Base-by-base conservation (phyloP, 495 filamentous ascomycete species). In the Bryoglossum gracile region DNA sequence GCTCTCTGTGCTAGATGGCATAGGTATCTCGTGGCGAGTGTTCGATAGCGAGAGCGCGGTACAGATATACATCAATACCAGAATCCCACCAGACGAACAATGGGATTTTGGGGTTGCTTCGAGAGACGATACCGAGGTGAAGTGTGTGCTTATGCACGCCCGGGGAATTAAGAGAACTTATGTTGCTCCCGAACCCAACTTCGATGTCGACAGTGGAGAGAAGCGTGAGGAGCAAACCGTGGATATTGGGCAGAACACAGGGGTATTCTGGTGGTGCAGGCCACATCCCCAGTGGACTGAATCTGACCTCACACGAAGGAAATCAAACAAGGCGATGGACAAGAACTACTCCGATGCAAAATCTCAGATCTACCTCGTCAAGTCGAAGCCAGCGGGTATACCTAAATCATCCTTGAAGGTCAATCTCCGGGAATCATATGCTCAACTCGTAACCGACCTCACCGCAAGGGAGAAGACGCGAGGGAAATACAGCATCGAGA, bases 241-340 rank as follows among this genome's bases (percentile, higher is more conserved):
- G n/a, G n/a, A n/a, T n/a, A n/a, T n/a, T n/a, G n/a, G n/a, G n/a
- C n/a, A n/a, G n/a, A n/a, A n/a, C n/a, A n/a, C n/a, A n/a, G n/a
- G n/a, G n/a, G n/a, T n/a, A n/a, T 50, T 50, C 13, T 50, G 47
- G 47, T 50, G 47, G 47, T 50, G 47, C 36, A 23, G 47, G 16
- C 47, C 37, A 14, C 37, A 42, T 43, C 47, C 47, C 3, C 26
- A 34, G n/a, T 42, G 47, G 24, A 42, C 19, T n/a, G 47, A 42
- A 14, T 10, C 26, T 14, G 30, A 50, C 36, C n/a, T 21, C 14
- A 16, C 24, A 22, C 37, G 14, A 3, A 18, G 38, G 17, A 39
- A 37, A 6, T 33, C 37, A 16, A 22, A 18, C 11, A 43, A 42
- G 19, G 26, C 13, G 18, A 30, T 50, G 38, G 38, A 50, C 13